Evolutionary conservation across 495 filamentous ascomycete genomes (phyloP), one percentile per base, ranked within the genome.

Genomic region (Aspergillus bridgeri): DNA sequence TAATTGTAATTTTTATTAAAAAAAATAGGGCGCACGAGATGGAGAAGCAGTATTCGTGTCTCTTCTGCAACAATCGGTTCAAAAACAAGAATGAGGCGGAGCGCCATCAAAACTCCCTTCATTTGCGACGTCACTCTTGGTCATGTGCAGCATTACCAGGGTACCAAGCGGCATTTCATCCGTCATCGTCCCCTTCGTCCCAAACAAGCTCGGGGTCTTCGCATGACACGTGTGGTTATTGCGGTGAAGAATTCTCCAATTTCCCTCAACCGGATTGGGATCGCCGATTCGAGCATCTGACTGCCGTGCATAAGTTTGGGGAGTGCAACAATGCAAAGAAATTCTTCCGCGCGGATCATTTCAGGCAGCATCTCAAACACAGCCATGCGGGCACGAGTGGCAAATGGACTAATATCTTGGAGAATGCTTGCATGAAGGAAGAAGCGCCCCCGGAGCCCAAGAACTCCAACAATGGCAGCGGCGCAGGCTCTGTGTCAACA

Each of bases 31-130:
- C 79, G n/a, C 94, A 98, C 65, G 89, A 92, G 64, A 86, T 89
- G 61, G 94, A 98, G 68, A 98, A 98, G 69, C 95, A 98, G 71
- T 98, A 98, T 72, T 85, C 85, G 53, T 98, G 94, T 69, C 79
- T 84, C 18, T 98, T 88, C 71, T 98, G 94, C 70, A 86, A 86
- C 44, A 98, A 98, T 70, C 84, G 92, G 20, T 98, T 98, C 80
- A 98, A 98, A 73, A 98, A 98, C 77, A 98, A 98, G 72, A 98
- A 98, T 60, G 94, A 98, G 76, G 94, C 94, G 6, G 94, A 98
- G 70, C 85, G 94, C 18, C 94, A 98, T 69, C 94, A 97, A 67
- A 98, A 98, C 60, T 96, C 91, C 2, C 86, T 98, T 17, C 94
- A 98, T 71, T 83, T 98, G 6, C 86, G 94, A 44, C 87, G 87